Conservation (phyloP, 2,329 filamentous ascomycete genomes). For the Penicillium sp. region DNA sequence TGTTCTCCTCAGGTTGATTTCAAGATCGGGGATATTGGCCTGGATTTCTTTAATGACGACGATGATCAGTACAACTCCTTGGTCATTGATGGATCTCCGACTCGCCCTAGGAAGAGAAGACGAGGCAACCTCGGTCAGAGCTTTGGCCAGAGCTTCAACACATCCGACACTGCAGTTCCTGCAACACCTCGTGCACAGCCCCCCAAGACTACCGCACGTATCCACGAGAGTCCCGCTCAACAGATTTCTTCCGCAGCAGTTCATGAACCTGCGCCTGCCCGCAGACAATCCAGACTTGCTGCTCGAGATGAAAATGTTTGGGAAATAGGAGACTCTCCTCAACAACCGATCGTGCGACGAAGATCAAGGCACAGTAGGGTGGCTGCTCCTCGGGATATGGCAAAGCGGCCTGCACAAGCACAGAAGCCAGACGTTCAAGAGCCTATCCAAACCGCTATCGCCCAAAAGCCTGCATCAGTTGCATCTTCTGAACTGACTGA, state of each 20-base stretch:
- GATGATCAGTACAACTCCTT: constrained; percentile 41
- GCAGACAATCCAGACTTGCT: constrained; percentile 23
- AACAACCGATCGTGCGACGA: constrained; percentile 19
- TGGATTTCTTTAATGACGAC: constrained; percentile 41
- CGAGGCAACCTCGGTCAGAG: constrained; percentile 35
- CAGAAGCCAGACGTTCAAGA: constrained; percentile 8
- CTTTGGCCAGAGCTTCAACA: constrained; percentile 30
- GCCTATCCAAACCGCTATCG: constrained; percentile 3
- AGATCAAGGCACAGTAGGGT: constrained; percentile 15
- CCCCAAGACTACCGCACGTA: constrained; percentile 16
- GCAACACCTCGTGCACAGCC: constrained; percentile 26
- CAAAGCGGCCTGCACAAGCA: constrained; percentile 2
- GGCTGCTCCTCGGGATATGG: constrained; percentile 6
- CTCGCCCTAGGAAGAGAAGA: constrained; percentile 38
- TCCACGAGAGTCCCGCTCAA: constrained; percentile 11
- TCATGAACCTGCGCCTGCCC: constrained; percentile 14
- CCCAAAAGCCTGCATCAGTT: background rate
- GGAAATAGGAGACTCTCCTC: constrained; percentile 39
- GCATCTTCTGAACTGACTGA: constrained; percentile 17
- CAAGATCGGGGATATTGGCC: constrained; percentile 33
- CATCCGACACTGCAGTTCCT: constrained; percentile 31
- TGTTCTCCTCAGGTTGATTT: constrained; percentile 39
- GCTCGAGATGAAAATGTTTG: constrained; percentile 33
- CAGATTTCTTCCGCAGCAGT: constrained; percentile 12
- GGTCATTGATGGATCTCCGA: constrained; percentile 31